A percentile compares a stretch with the other conserved stretches of the same genome.
These are phyloP conservation scores for Tolypocladium guangdongense DNA, from an alignment of 2,329 filamentous ascomycete genomes.

Conservation along the genomic window DNA sequence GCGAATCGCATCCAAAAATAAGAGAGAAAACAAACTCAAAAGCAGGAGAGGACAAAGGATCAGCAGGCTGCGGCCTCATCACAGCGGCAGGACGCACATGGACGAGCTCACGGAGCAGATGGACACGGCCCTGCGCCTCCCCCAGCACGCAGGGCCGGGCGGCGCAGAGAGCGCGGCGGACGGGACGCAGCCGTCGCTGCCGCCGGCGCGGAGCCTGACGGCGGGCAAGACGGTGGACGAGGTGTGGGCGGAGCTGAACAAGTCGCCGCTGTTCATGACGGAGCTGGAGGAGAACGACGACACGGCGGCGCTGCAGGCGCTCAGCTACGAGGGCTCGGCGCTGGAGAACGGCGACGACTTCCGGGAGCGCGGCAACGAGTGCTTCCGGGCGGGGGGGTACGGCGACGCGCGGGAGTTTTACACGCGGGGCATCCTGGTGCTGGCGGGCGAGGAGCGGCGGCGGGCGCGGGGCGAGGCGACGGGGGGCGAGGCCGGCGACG, in stretches of 20 bases:
- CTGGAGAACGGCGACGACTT: conserved; percentile 75
- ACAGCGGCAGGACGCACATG: conserved; percentile 19
- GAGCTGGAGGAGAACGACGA: conserved; percentile 76
- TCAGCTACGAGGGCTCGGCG: conserved; percentile 87
- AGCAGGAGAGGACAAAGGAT: background rate
- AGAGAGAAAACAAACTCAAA: background rate
- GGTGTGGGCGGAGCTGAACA: conserved; percentile 45
- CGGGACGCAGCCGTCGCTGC: conserved; percentile 31
- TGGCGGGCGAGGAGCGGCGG: conserved; percentile 52
- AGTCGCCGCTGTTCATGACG: conserved; percentile 88
- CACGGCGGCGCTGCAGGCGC: conserved; percentile 75
- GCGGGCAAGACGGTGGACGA: conserved; percentile 41
- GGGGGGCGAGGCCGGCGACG: conserved; percentile 22
- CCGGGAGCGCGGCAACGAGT: conserved; percentile 87
- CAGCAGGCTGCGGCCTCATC: background rate
- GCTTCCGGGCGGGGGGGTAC: conserved; percentile 63
- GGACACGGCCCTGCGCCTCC: conserved; percentile 20
- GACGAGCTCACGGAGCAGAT: conserved; percentile 32
- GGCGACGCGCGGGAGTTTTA: conserved; percentile 86
- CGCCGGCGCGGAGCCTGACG: conserved; percentile 29
- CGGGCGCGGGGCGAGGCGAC: conserved; percentile 29
- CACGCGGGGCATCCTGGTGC: conserved; percentile 66
- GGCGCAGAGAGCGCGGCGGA: conserved; percentile 3
- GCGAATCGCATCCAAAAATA: background rate
- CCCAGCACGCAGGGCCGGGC: background rate